These are phyloP conservation scores for Actinomortierella wolfii DNA, from an alignment of 371 early-diverging fungal species.

Conservation along the genomic window DNA sequence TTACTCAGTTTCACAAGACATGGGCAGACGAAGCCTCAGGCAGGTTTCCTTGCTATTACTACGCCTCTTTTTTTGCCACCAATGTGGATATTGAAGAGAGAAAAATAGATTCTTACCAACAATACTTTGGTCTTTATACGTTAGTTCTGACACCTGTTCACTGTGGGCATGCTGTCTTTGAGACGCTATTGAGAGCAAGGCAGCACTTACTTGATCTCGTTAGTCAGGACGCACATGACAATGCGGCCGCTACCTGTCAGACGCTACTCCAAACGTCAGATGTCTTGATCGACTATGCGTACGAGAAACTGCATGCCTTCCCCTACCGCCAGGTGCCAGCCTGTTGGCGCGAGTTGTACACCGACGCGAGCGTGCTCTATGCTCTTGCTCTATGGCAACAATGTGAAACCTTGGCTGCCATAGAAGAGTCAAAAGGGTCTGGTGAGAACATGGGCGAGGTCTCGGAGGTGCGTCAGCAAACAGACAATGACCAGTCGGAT, in stretches of 20 bases:
- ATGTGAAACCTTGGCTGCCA: no score
- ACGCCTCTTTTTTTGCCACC: no score
- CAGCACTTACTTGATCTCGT: slow-evolving; percentile 2
- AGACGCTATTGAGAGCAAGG: slow-evolving; percentile 13
- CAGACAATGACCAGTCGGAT: no score
- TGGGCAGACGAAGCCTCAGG: no score
- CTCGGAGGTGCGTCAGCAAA: no score
- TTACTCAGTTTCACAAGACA: no score
- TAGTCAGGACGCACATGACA: neutral
- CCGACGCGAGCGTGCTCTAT: slow-evolving; percentile 58
- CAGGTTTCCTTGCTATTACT: no score
- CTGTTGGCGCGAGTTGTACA: slow-evolving; percentile 60
- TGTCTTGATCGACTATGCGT: slow-evolving; percentile 46
- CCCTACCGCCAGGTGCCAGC: slow-evolving; percentile 59
- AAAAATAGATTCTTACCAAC: no score
- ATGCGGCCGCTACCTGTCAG: neutral
- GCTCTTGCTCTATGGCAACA: slow-evolving; percentile 23
- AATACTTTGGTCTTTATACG: neutral
- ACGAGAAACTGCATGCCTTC: slow-evolving; percentile 48
- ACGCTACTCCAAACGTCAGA: slow-evolving; percentile 19
- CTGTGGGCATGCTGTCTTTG: slow-evolving; percentile 30
- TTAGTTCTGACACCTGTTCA: slow-evolving; percentile 15
- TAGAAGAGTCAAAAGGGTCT: no score
- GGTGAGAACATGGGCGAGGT: no score
- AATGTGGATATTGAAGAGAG: no score